Evolutionary conservation across 2,329 filamentous ascomycete species (phyloP).

Genomic region (Thielaviopsis populi): DNA sequence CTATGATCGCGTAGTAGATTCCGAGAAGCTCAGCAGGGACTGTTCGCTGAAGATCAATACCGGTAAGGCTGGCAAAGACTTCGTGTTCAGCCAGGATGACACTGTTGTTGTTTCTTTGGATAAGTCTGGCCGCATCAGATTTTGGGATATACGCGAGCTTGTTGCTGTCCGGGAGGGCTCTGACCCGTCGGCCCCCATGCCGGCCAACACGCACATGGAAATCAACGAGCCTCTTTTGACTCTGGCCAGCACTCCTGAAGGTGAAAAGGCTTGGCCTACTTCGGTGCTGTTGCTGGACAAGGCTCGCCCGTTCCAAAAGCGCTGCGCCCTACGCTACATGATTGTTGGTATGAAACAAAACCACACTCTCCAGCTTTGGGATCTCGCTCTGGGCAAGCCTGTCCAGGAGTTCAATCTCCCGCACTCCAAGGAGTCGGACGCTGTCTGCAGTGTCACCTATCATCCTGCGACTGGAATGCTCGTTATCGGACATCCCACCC

Average conservation of each 20-base stretch:
- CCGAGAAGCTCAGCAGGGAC: constrained; percentile 72
- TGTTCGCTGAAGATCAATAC: constrained; percentile 88
- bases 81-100: constrained; percentile 94
- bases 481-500: constrained; percentile 84
- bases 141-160: constrained; percentile 89
- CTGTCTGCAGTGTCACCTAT: constrained; percentile 94
- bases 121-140: constrained; percentile 90
- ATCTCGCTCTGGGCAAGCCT: constrained; percentile 83
- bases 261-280: constrained; percentile 92
- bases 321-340: constrained; percentile 81
- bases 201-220: constrained; percentile 48
- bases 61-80: constrained; percentile 96
- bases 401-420: constrained; percentile 96
- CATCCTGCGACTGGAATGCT: constrained; percentile 87
- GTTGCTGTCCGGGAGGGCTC: constrained; percentile 39
- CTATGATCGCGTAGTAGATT: constrained; percentile 60
- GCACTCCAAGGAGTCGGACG: constrained; percentile 88
- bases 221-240: constrained; percentile 77
- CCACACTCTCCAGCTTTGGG: constrained; percentile 95
- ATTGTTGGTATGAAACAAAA: constrained; percentile 98
- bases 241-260: constrained; percentile 69
- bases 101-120: constrained; percentile 87
- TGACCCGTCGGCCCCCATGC: constrained; percentile 36
- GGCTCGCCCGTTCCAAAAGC: constrained; percentile 80
- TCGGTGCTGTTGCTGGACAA: constrained; percentile 95